These are phyloP conservation scores for Rhynchospora breviuscula DNA, from an alignment of 176 grass and related monocot species.

Conservation along the genomic window DNA sequence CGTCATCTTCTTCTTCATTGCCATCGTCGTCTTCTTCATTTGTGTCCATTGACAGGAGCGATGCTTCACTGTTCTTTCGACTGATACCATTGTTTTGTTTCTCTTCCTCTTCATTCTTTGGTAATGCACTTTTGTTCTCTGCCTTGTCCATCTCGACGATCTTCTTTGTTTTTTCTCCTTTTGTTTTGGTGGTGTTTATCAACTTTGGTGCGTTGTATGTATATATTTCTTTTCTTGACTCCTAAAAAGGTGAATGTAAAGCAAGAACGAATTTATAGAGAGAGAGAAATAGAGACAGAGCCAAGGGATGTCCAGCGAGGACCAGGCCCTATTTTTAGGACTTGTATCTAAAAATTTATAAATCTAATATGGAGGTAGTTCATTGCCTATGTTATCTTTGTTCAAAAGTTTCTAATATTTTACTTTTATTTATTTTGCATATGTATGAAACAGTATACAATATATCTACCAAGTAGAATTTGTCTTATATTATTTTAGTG, in stretches of 20 bases:
- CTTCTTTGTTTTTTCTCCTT: not conserved
- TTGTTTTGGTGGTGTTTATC: not conserved
- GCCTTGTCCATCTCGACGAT: not conserved
- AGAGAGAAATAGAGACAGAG: conserved; percentile 2
- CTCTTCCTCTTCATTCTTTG: conserved; percentile 41
- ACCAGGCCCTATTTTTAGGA: conserved; percentile 6
- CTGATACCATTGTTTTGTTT: conserved; percentile 24
- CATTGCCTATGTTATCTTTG: too few relatives aligned
- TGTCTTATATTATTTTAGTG: not conserved
- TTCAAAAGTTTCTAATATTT: too few relatives aligned
- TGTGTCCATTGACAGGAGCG: not conserved
- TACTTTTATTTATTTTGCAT: not conserved
- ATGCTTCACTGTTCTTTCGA: conserved; percentile 9
- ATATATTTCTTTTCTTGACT: conserved; percentile 15
- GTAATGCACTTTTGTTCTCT: not conserved
- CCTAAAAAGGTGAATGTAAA: not conserved
- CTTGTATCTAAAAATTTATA: not conserved
- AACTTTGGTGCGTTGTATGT: not conserved
- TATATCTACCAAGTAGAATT: not conserved
- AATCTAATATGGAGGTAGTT: not conserved
- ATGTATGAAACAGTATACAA: not conserved
- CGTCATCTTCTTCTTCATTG: conserved; percentile 53
- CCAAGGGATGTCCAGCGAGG: not conserved
- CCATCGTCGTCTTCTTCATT: conserved; percentile 42
- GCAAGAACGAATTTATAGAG: conserved; percentile 11